Conservation (phyloP, 1,284 basidiomycete genomes). For the Tylopilus microsporus region DNA sequence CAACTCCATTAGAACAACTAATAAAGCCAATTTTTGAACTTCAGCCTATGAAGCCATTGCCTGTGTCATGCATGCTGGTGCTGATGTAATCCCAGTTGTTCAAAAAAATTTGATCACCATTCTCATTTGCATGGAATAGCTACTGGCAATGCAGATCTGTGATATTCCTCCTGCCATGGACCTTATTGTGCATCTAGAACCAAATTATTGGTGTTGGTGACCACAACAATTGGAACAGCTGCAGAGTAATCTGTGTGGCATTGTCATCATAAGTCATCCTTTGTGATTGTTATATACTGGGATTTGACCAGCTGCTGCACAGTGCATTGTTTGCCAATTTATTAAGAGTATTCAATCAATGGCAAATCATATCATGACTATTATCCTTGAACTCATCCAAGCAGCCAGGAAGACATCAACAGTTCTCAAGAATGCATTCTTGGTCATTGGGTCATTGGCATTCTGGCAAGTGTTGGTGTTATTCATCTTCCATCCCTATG, state of each 20-base stretch:
- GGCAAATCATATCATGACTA: slow-evolving; percentile 94
- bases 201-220: slow-evolving; percentile 96
- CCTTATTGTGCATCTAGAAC: slow-evolving; percentile 46
- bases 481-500: not conserved
- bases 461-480: slow-evolving; percentile 42
- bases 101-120: slow-evolving; percentile 81
- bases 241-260: slow-evolving; percentile 92
- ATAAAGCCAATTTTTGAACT: slow-evolving; percentile 91
- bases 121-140: slow-evolving; percentile 83
- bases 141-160: slow-evolving; percentile 72
- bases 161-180: not conserved
- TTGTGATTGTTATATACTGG: not conserved
- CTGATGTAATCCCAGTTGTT: slow-evolving; percentile 78
- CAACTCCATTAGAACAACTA: slow-evolving; percentile 55
- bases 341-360: slow-evolving; percentile 81
- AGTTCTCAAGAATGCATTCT: slow-evolving; percentile 95
- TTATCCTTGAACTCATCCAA: slow-evolving; percentile 81
- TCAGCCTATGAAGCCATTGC: slow-evolving; percentile 96
- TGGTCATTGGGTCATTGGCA: slow-evolving; percentile 88
- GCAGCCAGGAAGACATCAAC: slow-evolving; percentile 89
- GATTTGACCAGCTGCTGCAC: no score
- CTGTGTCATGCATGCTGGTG: slow-evolving; percentile 76
- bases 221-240: slow-evolving; percentile 98
- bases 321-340: slow-evolving; percentile 63
- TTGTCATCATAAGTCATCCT: slow-evolving; percentile 65